Evolutionary conservation across 306 rosid genomes (phyloP).

Genomic region (Prunus mume): DNA sequence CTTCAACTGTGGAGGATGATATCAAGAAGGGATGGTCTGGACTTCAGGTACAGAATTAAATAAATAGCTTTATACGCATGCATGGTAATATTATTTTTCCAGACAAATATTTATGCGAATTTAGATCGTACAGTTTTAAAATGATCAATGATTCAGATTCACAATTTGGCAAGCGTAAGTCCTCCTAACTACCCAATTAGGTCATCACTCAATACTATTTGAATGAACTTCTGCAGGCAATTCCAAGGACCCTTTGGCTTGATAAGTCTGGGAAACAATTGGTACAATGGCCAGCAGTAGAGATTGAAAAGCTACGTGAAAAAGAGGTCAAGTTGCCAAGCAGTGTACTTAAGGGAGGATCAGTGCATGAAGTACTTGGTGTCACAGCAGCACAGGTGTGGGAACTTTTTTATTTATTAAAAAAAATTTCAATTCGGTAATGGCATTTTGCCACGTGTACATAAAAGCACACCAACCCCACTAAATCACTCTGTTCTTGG

Average conservation of each 20-base stretch:
- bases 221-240: slow-evolving; percentile 41
- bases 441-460: neutral
- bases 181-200: no score
- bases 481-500: no score
- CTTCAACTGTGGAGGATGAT: slow-evolving; percentile 53
- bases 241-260: slow-evolving; percentile 79
- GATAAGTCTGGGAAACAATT: slow-evolving; percentile 62
- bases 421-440: neutral
- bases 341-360: slow-evolving; percentile 45
- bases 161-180: neutral
- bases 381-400: slow-evolving; percentile 56
- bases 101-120: no score
- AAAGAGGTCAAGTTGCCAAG: slow-evolving; percentile 35
- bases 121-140: no score
- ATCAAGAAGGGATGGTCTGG: slow-evolving; percentile 86
- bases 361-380: slow-evolving; percentile 41
- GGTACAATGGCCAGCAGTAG: slow-evolving; percentile 71
- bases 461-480: no score
- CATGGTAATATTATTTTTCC: no score
- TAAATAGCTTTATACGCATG: neutral
- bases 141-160: no score
- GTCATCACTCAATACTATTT: neutral
- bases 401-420: neutral
- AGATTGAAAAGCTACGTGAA: slow-evolving; percentile 53
- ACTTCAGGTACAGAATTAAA: slow-evolving; percentile 51